Percentiles rank a stretch among this genome's conserved stretches.
Conservation (phyloP, 176 grass and related monocot species). For the Aegilops longissima region DNA sequence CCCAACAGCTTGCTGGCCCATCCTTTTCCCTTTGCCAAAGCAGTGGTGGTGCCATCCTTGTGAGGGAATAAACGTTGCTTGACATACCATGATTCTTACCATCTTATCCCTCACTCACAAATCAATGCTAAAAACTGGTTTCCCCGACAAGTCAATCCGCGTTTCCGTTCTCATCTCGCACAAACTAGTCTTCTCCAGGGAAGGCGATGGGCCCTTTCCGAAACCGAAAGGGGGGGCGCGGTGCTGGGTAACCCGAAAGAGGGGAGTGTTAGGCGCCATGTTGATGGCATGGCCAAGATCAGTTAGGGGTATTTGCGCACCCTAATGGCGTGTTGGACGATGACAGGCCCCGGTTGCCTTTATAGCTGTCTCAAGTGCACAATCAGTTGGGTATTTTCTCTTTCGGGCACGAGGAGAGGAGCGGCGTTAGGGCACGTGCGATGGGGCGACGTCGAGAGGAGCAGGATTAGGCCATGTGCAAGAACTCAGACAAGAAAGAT, state of each 20-base stretch:
- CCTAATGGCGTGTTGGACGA: too few relatives aligned
- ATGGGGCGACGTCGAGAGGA: too few relatives aligned
- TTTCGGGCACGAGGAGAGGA: too few relatives aligned
- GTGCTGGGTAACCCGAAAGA: background rate
- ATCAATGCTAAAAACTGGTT: background rate
- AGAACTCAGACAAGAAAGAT: too few relatives aligned
- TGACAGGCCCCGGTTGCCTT: too few relatives aligned
- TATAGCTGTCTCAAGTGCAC: too few relatives aligned
- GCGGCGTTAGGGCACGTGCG: too few relatives aligned
- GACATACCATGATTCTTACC: constrained; percentile 5
- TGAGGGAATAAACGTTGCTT: constrained; percentile 1
- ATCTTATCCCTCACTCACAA: background rate
- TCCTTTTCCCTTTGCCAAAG: constrained; percentile 6
- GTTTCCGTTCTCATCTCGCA: background rate
- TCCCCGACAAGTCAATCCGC: background rate
- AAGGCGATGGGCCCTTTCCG: background rate
- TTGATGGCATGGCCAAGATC: background rate
- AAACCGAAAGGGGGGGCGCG: background rate
- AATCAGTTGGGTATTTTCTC: too few relatives aligned
- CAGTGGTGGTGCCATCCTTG: background rate
- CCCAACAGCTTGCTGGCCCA: background rate
- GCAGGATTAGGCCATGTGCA: too few relatives aligned
- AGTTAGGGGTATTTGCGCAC: background rate
- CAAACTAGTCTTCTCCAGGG: background rate
- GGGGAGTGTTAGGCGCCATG: background rate